Base-by-base conservation (phyloP, 805 yeast genomes). In the Blastobotrys peoriensis region DNA sequence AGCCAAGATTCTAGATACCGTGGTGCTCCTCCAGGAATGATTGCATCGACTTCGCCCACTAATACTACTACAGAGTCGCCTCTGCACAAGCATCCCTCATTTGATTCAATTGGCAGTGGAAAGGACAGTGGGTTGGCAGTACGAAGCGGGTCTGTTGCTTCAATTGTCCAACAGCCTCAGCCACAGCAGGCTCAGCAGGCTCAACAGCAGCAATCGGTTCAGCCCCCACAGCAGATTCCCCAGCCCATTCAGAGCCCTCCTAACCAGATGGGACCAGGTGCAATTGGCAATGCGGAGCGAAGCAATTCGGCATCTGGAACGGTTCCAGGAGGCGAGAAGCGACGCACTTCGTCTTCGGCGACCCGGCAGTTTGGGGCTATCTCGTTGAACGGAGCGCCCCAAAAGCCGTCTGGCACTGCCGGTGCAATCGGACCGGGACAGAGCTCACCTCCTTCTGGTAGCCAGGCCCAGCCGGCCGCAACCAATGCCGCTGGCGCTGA, bases 191-290 rank as follows among this genome's bases (percentile, higher is more conserved):
- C 2, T 2, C 33, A 15, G 10, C 46, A 33, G 36, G 43, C 33
- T 13, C 41, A 30, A 16, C 27, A 8, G 25, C 36, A 23, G 17
- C 45, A 22, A 4, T 38, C 33, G 16, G 45, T 36, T 21, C 47
- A 48, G 35, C 46, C 37, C 15, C 35, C 40, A 21, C 33, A n/a
- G 17, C 41, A 33, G 22, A n/a, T n/a, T n/a, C n/a, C n/a, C n/a
- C 50, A 43, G 25, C 34, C 47, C 5, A 40, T 22, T 20, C 37
- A 41, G 9, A 42, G 23, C 19, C 20, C 44, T 19, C 43, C 40
- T 8, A 27, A 18, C 28, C 40, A 37, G 18, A 25, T n/a, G n/a
- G 22, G 13, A 5, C 19, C 38, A n/a, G 19, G 38, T 35, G 22
- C 38, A 17, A 5, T 6, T 6, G 19, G 38, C 38, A 15, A 4